Percentiles rank a stretch among this genome's conserved stretches.
These are phyloP conservation scores for Pachysolen tannophilus DNA, from an alignment of 805 yeast genomes.

Conservation along the genomic window DNA sequence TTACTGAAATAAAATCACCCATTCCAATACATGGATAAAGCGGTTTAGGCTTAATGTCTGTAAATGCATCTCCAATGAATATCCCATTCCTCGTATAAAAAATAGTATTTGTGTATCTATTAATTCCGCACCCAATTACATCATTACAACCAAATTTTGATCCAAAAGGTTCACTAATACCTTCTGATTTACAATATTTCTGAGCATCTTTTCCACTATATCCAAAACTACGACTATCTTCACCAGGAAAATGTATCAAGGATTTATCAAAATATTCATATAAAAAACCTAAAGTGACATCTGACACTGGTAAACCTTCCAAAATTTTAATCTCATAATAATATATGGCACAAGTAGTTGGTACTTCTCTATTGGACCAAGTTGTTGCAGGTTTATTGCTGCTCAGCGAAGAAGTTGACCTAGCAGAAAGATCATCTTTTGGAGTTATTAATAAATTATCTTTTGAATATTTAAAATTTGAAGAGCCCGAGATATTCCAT, in stretches of 20 bases:
- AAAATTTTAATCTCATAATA: slow-evolving; percentile 41
- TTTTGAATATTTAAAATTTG: slow-evolving; percentile 12
- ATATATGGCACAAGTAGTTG: slow-evolving; percentile 34
- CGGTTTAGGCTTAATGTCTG: slow-evolving; percentile 29
- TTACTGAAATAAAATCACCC: slow-evolving; percentile 31
- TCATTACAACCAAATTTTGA: slow-evolving; percentile 49
- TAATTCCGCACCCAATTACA: slow-evolving; percentile 77
- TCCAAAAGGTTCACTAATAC: slow-evolving; percentile 29
- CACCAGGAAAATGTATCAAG: slow-evolving; percentile 11
- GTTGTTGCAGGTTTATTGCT: slow-evolving; percentile 11
- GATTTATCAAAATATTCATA: slow-evolving; percentile 19
- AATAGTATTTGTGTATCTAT: slow-evolving; percentile 51
- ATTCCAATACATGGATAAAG: slow-evolving; percentile 45
- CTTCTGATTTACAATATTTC: slow-evolving; percentile 26
- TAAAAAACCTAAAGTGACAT: slow-evolving; percentile 38
- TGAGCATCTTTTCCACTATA: slow-evolving; percentile 46
- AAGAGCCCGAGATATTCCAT: slow-evolving; percentile 16
- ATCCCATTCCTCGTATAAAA: slow-evolving; percentile 83
- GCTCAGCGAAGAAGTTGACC: slow-evolving; percentile 6
- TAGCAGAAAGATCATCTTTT: slow-evolving; percentile 7
- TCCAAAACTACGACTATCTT: slow-evolving; percentile 40
- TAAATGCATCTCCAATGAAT: slow-evolving; percentile 45
- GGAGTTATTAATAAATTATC: slow-evolving; percentile 17
- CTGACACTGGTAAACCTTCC: slow-evolving; percentile 28
- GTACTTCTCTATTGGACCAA: slow-evolving; percentile 26